phyloP scores from a whole-genome alignment of 2,329 filamentous ascomycete species.

The Clonostachys byssicola region DNA sequence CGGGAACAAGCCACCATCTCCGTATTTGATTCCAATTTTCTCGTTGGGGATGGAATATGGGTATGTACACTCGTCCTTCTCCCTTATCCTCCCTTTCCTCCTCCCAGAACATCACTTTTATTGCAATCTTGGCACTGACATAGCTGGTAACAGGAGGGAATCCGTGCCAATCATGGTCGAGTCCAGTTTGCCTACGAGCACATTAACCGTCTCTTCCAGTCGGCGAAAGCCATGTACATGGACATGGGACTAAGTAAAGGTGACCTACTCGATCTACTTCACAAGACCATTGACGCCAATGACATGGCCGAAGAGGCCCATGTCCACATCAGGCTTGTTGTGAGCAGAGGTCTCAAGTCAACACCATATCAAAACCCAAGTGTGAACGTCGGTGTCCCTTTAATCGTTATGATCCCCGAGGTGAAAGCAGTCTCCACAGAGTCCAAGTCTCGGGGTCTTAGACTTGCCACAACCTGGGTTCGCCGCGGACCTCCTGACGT shows the following conservation, averaged over 20 bases:
- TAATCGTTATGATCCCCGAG: slow-evolving; percentile 21
- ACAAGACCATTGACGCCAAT: slow-evolving; percentile 17
- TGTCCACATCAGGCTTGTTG: slow-evolving; percentile 19
- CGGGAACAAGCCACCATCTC: slow-evolving; percentile 13
- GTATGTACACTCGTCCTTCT: slow-evolving; percentile 1
- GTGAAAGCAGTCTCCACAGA: slow-evolving; percentile 14
- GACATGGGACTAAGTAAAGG: slow-evolving; percentile 16
- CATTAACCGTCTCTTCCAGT: slow-evolving; percentile 17
- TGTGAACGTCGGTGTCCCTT: slow-evolving; percentile 17
- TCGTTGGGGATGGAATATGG: slow-evolving; percentile 18
- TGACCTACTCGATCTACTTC: slow-evolving; percentile 13
- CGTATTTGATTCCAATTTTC: slow-evolving; percentile 19
- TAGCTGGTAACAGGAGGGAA: slow-evolving; percentile 10
- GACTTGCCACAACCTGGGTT: slow-evolving; percentile 18
- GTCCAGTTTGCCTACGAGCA: slow-evolving; percentile 18
- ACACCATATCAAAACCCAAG: slow-evolving; percentile 18
- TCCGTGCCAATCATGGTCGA: slow-evolving; percentile 12
- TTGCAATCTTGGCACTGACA: neutral
- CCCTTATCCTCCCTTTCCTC: too few species aligned
- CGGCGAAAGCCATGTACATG: slow-evolving; percentile 20
- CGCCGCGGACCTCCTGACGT: slow-evolving; percentile 20
- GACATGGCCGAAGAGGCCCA: slow-evolving; percentile 14
- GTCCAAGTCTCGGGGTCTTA: slow-evolving; percentile 12
- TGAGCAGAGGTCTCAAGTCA: slow-evolving; percentile 17
- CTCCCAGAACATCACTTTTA: neutral